Evolutionary conservation across 208 protist species (phyloP).

Genomic region (Naegleria gruberi): DNA sequence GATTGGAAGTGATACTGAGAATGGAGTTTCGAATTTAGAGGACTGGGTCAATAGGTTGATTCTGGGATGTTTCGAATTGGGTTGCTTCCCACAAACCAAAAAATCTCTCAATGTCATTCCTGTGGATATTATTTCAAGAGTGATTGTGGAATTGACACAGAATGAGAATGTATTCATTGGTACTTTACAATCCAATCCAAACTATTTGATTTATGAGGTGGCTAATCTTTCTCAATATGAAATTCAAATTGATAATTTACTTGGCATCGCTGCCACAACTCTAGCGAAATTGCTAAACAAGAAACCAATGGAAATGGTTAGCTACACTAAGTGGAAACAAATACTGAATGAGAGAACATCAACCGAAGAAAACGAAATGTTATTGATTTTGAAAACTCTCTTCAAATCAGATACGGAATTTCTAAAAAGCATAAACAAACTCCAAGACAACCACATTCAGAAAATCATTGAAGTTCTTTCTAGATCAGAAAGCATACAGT

Average conservation of each 20-base stretch:
- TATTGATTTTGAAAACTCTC: background rate
- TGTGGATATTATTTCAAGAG: background rate
- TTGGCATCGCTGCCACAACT: background rate
- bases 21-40: background rate
- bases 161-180: background rate
- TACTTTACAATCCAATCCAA: background rate
- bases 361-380: background rate
- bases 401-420: background rate
- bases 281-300: no score
- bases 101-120: background rate
- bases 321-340: background rate
- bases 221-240: background rate
- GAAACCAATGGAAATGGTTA: background rate
- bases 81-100: background rate
- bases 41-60: conserved; percentile 15
- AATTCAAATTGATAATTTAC: background rate
- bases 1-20: background rate
- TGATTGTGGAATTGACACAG: background rate
- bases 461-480: background rate
- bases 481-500: background rate
- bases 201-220: background rate
- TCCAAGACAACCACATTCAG: background rate
- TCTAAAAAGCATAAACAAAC: background rate
- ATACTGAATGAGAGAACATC: background rate
- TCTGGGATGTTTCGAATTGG: background rate